These are phyloP conservation scores for Eucalyptus fibrosa DNA, from an alignment of 345 rosid genomes.

Conservation along the genomic window DNA sequence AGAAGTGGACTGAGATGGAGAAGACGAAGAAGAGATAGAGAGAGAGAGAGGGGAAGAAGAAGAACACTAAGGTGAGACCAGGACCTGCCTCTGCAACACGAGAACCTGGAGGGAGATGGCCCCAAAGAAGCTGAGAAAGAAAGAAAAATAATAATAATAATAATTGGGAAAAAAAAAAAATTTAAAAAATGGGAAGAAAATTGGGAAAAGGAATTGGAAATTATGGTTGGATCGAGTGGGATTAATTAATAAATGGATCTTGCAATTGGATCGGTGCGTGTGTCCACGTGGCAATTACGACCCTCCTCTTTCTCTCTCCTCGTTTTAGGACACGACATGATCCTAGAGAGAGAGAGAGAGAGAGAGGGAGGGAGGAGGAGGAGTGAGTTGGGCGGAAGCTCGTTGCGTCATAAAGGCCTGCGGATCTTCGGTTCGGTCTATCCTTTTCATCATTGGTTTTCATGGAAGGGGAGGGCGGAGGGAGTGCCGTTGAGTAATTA, in stretches of 20 bases:
- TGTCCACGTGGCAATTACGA: neutral
- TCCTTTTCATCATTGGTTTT: neutral
- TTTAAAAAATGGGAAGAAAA: neutral
- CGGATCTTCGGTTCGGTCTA: neutral
- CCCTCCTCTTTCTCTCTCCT: neutral
- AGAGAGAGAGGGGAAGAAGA: neutral
- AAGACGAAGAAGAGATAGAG: neutral
- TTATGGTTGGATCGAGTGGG: neutral
- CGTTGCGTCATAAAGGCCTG: neutral
- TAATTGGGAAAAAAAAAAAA: neutral
- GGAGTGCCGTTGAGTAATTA: neutral
- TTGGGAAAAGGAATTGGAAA: neutral
- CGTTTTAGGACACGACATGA: neutral
- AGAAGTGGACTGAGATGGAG: slow-evolving; percentile 1
- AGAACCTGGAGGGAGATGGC: neutral
- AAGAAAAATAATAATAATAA: neutral
- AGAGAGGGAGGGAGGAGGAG: neutral
- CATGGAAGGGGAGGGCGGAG: neutral
- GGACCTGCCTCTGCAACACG: neutral
- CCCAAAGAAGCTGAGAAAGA: neutral
- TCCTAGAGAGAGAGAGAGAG: neutral
- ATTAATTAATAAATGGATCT: neutral
- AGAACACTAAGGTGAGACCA: neutral
- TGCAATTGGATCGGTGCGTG: neutral
- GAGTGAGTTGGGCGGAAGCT: neutral